Base-by-base conservation (phyloP, 306 rosid genomes). In the Luffa aegyptiaca region DNA sequence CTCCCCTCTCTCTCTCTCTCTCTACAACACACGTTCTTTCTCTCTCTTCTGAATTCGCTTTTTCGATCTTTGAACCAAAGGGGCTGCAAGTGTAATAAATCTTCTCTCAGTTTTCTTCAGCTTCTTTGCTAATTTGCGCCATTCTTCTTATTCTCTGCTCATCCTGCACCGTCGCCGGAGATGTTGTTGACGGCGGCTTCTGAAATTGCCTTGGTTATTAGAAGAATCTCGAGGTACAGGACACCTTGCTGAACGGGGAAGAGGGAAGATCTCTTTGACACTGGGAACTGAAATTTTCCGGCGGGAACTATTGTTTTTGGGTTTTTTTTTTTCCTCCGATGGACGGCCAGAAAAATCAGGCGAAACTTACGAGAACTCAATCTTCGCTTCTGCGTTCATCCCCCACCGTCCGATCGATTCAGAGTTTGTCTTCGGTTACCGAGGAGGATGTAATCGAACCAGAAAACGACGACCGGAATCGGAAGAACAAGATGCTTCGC, bases 391-490 rank as follows among this genome's bases (percentile, higher is more conserved):
- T 92, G 10, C 93, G 92, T 21, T 90, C 93, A 3, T 93, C 99
- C 7, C 92, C 97, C 17, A 93, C 99, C 68, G 86, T 95, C 80
- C 93, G 99, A 83, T 95, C 99, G 79, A 82, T 93, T 83, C 98
- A 95, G 58, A 92, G 95, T 75, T 88, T 92, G 75, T 88, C 92
- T 3, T 95, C 97, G 52, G 82, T 93, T 70, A 86, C 83, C 78
- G 91, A 92, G 35, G 92, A 84, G 26, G 89, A 86, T 82, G 82
- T 76, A 68, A 59, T 74, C 49, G 62, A 81, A 42, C 8, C 41
- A 3, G 83, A 82, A 45, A 78, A 78, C 52, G 88, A 87, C 35
- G 89, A 88, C 21, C 86, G 85, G 78, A 82, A 81, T 81, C 79
- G 62, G 26, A 76, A 57, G 86, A 64, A 36, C 82, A 87, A 76